A percentile compares a stretch with the other conserved stretches of the same genome.
Conservation (phyloP, 306 rosid species). For the Cucurbita ficifolia region DNA sequence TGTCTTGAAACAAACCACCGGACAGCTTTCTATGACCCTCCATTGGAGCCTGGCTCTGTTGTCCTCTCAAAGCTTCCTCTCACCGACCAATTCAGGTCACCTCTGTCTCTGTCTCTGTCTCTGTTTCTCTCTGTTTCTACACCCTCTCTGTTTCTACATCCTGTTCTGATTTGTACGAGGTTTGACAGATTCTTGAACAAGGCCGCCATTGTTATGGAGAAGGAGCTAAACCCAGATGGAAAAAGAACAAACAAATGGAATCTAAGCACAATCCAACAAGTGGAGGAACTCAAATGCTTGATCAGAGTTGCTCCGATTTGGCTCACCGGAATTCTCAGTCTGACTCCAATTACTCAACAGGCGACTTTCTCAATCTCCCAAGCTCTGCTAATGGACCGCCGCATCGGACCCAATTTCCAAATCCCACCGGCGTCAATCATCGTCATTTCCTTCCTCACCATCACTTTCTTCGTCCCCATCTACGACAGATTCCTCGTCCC, state of each 20-base stretch:
- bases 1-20: background rate
- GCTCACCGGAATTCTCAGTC: constrained; percentile 33
- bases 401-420: constrained; percentile 44
- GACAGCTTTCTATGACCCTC: constrained; percentile 33
- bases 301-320: constrained; percentile 34
- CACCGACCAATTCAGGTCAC: constrained; percentile 42
- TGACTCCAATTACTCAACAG: constrained; percentile 26
- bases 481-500: constrained; percentile 41
- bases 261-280: constrained; percentile 42
- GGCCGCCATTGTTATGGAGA: constrained; percentile 36
- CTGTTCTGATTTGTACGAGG: background rate
- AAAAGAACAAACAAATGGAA: constrained; percentile 30
- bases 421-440: constrained; percentile 53
- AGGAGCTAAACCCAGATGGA: constrained; percentile 40
- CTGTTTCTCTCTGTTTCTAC: too few species aligned
- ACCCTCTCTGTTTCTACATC: too few species aligned
- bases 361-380: constrained; percentile 46
- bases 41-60: constrained; percentile 10
- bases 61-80: constrained; percentile 33
- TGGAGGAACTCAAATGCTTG: constrained; percentile 52
- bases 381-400: constrained; percentile 61
- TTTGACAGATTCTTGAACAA: constrained; percentile 30
- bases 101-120: background rate
- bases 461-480: constrained; percentile 38
- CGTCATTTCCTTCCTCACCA: constrained; percentile 35